Evolutionary conservation across 164 flowering plant genomes (phyloP), one percentile per base, ranked within the genome.

Genomic region (Piper longum): DNA sequence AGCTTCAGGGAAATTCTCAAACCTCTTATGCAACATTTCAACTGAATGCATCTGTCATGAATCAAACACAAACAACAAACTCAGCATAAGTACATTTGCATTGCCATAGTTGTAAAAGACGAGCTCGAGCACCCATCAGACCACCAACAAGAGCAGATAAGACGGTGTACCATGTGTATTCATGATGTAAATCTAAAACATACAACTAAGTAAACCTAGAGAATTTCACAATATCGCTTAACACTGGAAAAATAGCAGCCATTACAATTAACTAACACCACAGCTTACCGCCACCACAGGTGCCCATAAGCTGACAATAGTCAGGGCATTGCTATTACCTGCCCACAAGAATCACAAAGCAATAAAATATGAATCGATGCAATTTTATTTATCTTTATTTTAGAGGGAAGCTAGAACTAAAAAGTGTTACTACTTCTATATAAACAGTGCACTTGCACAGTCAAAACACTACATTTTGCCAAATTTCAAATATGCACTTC

Each of bases 1-100:
- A 65, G 97, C 99, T 81, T 82, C 93, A 16, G 99, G 99, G 55
- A 95, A 95, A 74, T 85, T 87, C 76, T 91, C 97, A 77, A 95
- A 95, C 55, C 99, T 93, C 72, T 87, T 88, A 70, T 91, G 97
- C 69, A 95, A 82, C 99, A 95, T 95, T 73, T 95, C 96, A 75
- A 91, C 71, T 41, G 97, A 80, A 43, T 96, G 96, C 66, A 95
- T 95, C 99, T 95, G 81, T 45, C 61, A 71, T 11, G 64, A 43
- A 64, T 19, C 41, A 11, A 60, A 12, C 41, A 67, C 13, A 41
- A 42, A n/a, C 16, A 19, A 41, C 14, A 48, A 48, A 8, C 52
- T 48, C 8, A 9, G 59, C 41, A 60, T 45, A 60, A 17, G 59
- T 17, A 5, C 52, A 48, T 9, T 9, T 9, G 11, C 14, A 9